Evolutionary conservation across 2,329 filamentous ascomycete genomes (phyloP), one percentile per base, ranked within the genome.

Genomic region (Rutstroemia sp.): DNA sequence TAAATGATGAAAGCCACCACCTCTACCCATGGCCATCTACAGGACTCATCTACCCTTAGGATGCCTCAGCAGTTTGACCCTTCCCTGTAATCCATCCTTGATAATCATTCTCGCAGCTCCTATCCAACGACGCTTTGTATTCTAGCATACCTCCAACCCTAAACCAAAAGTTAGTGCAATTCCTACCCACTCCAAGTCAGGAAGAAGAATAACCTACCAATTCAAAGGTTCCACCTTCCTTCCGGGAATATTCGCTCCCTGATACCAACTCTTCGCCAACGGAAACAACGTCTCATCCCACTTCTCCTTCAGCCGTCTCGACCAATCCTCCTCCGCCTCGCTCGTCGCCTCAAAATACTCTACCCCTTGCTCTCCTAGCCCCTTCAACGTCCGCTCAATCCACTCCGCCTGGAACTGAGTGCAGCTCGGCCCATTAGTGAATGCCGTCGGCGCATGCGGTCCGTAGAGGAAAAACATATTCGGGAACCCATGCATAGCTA

Each of bases 401-500:
- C 71, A 76, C 27, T 73, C 63, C 2, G 71, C 72, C 58, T 76
- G 73, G 10, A 72, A 38, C 60, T 76, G 70, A 1, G 69, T 68
- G 49, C 70, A 73, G 0, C 69, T 71, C 0, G 73, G 74, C 1
- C 72, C 73, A 49, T 75, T 75, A 58, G 67, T 52, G 54, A 75
- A 63, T 0, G 69, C 66, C 1, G 71, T 72, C 3, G 73, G 74
- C 7, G 60, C 69, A 38, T 76, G 73, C 1, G 73, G 73, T 0
- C 73, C 73, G 54, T 72, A 73, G 7, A 67, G 65, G 56, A 75
- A 74, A 68, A 79, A 77, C 67, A 78, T 70, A 51, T 80, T 79
- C 0, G 76, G 75, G 59, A 75, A 77, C 3, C 70, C 70, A 10
- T 69, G 61, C 16, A 73, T 69, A 0, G 72, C 70, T 12, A 74